These are phyloP conservation scores for Phytophthora hybrid DNA, from an alignment of 352 stramenopile genomes.

Conservation along the genomic window DNA sequence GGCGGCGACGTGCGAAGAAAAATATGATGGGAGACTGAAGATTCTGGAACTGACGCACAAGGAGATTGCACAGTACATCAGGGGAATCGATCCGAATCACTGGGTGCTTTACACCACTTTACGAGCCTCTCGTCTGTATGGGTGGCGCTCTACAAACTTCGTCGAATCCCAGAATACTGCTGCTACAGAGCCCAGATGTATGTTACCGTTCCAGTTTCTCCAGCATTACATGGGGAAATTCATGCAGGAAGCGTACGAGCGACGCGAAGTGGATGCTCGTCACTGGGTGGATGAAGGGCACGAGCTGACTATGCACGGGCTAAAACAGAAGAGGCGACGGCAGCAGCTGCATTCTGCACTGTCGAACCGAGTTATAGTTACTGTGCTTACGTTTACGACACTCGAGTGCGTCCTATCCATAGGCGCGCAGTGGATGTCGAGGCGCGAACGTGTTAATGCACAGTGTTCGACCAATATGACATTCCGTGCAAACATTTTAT, in stretches of 20 bases:
- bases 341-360: constrained; percentile 4
- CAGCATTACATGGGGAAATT: constrained; percentile 34
- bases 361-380: not conserved
- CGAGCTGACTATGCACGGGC: constrained; percentile 15
- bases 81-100: constrained; percentile 4
- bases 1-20: constrained; percentile 5
- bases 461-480: constrained; percentile 13
- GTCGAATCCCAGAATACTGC: constrained; percentile 25
- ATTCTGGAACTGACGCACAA: not conserved
- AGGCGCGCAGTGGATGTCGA: constrained; percentile 6
- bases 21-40: constrained; percentile 15
- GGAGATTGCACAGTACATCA: constrained; percentile 16
- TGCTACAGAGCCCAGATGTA: constrained; percentile 1
- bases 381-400: constrained; percentile 8
- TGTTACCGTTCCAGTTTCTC: constrained; percentile 21
- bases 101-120: constrained; percentile 30
- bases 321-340: constrained; percentile 6
- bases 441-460: constrained; percentile 17
- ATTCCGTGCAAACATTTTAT: constrained; percentile 28
- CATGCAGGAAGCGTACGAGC: constrained; percentile 11
- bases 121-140: constrained; percentile 13
- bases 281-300: constrained; percentile 11
- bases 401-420: not conserved
- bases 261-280: not conserved
- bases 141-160: constrained; percentile 31